Evolutionary conservation across 148 eudicot genomes (phyloP).

Genomic region (Fagopyrum tataricum): DNA sequence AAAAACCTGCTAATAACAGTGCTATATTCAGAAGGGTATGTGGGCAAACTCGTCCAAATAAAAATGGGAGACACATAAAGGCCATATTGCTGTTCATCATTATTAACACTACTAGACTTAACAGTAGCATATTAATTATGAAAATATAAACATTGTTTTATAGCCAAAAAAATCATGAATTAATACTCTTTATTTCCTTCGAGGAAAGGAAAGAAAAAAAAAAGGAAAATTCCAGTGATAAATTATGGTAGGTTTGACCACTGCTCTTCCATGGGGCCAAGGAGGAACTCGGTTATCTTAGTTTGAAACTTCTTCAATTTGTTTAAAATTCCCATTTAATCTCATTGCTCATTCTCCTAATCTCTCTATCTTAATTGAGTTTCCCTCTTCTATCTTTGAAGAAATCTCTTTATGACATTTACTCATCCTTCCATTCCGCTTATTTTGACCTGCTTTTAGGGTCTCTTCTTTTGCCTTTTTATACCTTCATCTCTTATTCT

Average conservation of each 20-base stretch:
- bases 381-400: slow-evolving; percentile 4
- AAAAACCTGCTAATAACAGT: no score
- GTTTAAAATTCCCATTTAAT: slow-evolving; percentile 6
- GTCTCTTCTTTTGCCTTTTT: background rate
- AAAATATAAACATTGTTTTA: background rate
- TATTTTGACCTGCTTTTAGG: slow-evolving; percentile 30
- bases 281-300: background rate
- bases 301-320: slow-evolving; percentile 14
- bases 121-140: background rate
- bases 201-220: background rate
- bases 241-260: slow-evolving; percentile 61
- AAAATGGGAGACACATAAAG: background rate
- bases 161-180: background rate
- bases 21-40: no score
- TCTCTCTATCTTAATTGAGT: slow-evolving; percentile 15
- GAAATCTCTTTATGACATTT: slow-evolving; percentile 19
- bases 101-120: background rate
- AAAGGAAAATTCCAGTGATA: background rate
- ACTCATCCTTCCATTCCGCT: slow-evolving; percentile 24
- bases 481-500: slow-evolving; percentile 1
- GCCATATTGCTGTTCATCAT: background rate
- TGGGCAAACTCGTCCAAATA: background rate
- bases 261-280: slow-evolving; percentile 21
- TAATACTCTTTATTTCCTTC: background rate
- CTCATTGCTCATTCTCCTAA: background rate